Evolutionary conservation across 495 filamentous ascomycete genomes (phyloP).

Genomic region (Lasiosphaeria ovina): DNA sequence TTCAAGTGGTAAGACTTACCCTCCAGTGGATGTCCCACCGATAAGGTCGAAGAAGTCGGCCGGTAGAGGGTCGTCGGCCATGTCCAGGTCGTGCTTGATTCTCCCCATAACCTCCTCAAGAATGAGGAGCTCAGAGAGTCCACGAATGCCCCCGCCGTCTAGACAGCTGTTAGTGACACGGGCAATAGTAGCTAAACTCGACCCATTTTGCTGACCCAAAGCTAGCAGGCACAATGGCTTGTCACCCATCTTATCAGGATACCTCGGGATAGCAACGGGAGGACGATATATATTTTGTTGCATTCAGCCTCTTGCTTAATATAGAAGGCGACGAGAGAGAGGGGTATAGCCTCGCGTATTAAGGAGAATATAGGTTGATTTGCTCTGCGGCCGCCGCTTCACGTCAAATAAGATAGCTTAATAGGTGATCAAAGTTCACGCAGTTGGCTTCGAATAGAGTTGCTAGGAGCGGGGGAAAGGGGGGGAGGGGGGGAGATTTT

Average conservation of each 20-base stretch:
- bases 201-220: constrained; percentile 3
- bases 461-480: not conserved
- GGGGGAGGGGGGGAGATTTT: not conserved
- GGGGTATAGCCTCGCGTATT: not conserved
- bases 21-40: constrained; percentile 29
- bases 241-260: constrained; percentile 8
- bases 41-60: constrained; percentile 30
- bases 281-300: constrained; percentile 1
- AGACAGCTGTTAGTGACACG: constrained; percentile 7
- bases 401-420: too few species aligned
- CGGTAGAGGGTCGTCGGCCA: constrained; percentile 19
- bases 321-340: not conserved
- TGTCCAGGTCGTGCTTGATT: constrained; percentile 12
- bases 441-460: not conserved
- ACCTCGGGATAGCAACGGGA: not conserved
- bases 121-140: constrained; percentile 28
- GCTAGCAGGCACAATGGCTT: constrained; percentile 11
- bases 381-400: not conserved
- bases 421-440: not conserved
- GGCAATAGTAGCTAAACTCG: not conserved
- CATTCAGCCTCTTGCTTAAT: not conserved
- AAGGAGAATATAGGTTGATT: not conserved
- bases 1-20: constrained; percentile 13
- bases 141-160: constrained; percentile 31
- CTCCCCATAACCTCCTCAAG: constrained; percentile 25